phyloP scores from a whole-genome alignment of 345 rosid species.

The Pistacia integerrima region DNA sequence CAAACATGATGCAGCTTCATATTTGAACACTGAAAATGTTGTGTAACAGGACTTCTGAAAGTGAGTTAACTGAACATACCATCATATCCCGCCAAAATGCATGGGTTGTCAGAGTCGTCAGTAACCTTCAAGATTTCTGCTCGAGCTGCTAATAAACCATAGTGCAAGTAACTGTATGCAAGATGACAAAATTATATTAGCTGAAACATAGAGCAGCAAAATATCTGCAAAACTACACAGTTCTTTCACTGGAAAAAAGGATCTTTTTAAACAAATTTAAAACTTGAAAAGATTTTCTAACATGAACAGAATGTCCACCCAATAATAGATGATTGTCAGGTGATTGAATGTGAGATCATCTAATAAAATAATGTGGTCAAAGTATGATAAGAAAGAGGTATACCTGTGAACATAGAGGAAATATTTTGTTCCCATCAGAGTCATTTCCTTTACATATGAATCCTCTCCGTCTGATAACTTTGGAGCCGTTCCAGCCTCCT shows the following conservation, averaged over 20 bases:
- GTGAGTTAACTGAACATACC: slow-evolving; percentile 47
- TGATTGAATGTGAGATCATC: background rate
- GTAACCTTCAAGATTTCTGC: slow-evolving; percentile 82
- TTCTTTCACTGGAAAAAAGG: background rate
- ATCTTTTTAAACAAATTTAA: slow-evolving; percentile 1
- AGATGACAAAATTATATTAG: slow-evolving; percentile 25
- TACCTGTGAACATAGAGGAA: slow-evolving; percentile 97
- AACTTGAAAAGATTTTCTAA: background rate
- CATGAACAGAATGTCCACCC: background rate
- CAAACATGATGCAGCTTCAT: background rate
- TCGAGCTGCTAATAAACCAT: slow-evolving; percentile 95
- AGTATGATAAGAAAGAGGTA: slow-evolving; percentile 13
- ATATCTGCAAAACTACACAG: background rate
- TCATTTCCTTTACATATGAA: slow-evolving; percentile 76
- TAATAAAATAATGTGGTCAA: slow-evolving; percentile 8
- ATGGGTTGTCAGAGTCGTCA: slow-evolving; percentile 71
- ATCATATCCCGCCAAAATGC: slow-evolving; percentile 76
- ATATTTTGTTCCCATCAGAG: slow-evolving; percentile 70
- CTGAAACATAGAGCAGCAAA: background rate
- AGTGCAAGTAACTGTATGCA: slow-evolving; percentile 78
- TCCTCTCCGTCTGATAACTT: slow-evolving; percentile 71
- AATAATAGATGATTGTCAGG: background rate
- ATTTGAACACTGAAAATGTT: background rate
- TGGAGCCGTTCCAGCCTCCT: slow-evolving; percentile 80
- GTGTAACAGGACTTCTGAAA: slow-evolving; percentile 1